phyloP scores from a whole-genome alignment of 2,329 filamentous ascomycete genomes.

The Colletotrichum eleusines region DNA sequence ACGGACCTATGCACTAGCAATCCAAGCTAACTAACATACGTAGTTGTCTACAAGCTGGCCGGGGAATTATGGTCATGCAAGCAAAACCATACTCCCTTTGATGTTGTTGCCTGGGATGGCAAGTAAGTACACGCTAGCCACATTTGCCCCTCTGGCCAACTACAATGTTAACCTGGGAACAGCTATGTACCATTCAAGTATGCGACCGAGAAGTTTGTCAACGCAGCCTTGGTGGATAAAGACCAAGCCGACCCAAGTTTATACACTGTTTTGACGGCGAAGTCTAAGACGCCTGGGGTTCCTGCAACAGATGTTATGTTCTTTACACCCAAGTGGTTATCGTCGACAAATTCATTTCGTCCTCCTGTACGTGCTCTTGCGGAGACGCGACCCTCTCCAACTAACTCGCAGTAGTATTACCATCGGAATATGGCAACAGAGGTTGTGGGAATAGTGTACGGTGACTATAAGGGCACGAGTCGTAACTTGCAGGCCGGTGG shows the following conservation, averaged over 20 bases:
- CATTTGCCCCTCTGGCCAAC: slow-evolving; percentile 51
- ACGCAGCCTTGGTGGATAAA: slow-evolving; percentile 67
- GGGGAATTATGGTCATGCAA: slow-evolving; percentile 69
- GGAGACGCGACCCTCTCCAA: not conserved
- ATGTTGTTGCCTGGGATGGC: slow-evolving; percentile 76
- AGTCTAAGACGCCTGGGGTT: slow-evolving; percentile 63
- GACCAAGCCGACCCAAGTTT: slow-evolving; percentile 74
- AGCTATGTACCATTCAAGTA: slow-evolving; percentile 59
- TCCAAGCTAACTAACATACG: slow-evolving; percentile 4
- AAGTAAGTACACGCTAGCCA: slow-evolving; percentile 61
- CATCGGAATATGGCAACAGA: slow-evolving; percentile 67
- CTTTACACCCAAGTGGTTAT: slow-evolving; percentile 73
- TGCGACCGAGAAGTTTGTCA: slow-evolving; percentile 65
- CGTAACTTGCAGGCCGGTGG: slow-evolving; percentile 48
- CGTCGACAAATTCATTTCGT: slow-evolving; percentile 67
- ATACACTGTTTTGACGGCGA: slow-evolving; percentile 71
- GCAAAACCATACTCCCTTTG: slow-evolving; percentile 73
- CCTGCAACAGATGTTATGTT: slow-evolving; percentile 72
- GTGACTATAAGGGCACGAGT: slow-evolving; percentile 47
- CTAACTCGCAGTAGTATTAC: slow-evolving; percentile 58
- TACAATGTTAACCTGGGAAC: not conserved
- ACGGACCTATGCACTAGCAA: not conserved
- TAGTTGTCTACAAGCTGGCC: slow-evolving; percentile 68
- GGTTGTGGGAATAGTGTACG: slow-evolving; percentile 59
- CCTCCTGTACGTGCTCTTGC: slow-evolving; percentile 53